Percentiles rank a stretch among this genome's conserved stretches.
Evolutionary conservation across 2,329 filamentous ascomycete genomes (phyloP).

Genomic region (Monosporascus sp.): DNA sequence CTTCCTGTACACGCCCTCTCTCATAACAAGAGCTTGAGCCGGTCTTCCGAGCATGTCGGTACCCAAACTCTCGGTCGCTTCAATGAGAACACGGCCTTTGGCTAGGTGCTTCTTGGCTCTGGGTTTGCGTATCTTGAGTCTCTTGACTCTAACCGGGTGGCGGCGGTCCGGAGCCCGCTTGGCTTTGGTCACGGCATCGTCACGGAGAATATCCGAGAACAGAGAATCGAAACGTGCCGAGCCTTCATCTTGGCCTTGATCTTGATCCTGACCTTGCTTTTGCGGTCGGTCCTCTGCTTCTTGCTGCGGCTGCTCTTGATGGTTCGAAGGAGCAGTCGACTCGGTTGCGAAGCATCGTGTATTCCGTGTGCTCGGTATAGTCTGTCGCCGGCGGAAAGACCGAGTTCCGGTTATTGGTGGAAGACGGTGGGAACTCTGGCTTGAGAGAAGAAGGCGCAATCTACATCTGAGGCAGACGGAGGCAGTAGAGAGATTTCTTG

Average conservation of each 20-base stretch:
- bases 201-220: not conserved
- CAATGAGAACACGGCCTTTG: constrained; percentile 19
- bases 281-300: not conserved
- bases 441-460: constrained; percentile 24
- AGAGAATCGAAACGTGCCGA: not conserved
- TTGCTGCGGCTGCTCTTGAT: not conserved
- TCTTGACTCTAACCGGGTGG: constrained; percentile 1
- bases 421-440: constrained; percentile 12
- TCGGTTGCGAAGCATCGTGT: constrained; percentile 6
- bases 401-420: constrained; percentile 5
- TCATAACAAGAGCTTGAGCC: constrained; percentile 44
- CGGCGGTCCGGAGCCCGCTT: too few species aligned
- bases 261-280: not conserved
- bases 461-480: constrained; percentile 36
- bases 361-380: not conserved
- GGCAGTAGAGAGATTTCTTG: constrained; percentile 25
- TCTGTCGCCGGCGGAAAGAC: constrained; percentile 4
- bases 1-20: constrained; percentile 22
- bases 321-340: not conserved
- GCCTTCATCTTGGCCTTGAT: not conserved
- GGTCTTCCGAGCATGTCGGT: constrained; percentile 33
- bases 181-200: not conserved
- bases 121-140: constrained; percentile 4
- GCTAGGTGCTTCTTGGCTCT: constrained; percentile 11
- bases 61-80: constrained; percentile 19